phyloP scores from a whole-genome alignment of 208 protist species.

The Polymyxa betae region DNA sequence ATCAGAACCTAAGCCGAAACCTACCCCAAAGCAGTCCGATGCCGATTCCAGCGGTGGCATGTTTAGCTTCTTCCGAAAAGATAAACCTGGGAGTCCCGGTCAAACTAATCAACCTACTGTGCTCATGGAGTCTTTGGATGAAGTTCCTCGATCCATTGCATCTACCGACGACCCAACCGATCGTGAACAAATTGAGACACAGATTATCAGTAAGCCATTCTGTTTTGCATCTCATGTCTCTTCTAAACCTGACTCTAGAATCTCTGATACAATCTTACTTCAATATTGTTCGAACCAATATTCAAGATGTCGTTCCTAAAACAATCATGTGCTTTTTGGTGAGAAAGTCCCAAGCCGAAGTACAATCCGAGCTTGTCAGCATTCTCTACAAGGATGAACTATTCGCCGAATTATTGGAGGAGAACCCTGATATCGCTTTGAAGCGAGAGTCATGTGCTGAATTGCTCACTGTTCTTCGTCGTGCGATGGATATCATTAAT shows the following conservation, averaged over 20 bases:
- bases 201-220: constrained; percentile 54
- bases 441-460: constrained; percentile 65
- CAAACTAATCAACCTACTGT: neutral
- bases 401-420: constrained; percentile 66
- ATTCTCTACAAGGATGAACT: constrained; percentile 71
- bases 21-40: neutral
- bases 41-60: neutral
- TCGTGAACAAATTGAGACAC: constrained; percentile 58
- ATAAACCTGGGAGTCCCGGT: neutral
- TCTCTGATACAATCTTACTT: constrained; percentile 65
- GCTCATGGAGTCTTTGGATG: constrained; percentile 20
- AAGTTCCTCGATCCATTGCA: constrained; percentile 30
- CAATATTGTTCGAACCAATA: constrained; percentile 67
- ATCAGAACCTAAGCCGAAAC: constrained; percentile 24
- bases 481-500: constrained; percentile 63
- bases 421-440: constrained; percentile 67
- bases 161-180: neutral
- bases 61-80: constrained; percentile 51
- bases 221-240: no score
- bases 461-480: constrained; percentile 63
- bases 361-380: constrained; percentile 67
- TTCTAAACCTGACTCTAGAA: no score
- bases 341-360: constrained; percentile 55
- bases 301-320: constrained; percentile 72
- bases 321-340: constrained; percentile 73